Evolutionary conservation across 345 rosid species (phyloP), one percentile per base, ranked within the genome.

Genomic region (Carallia pectinifolia): DNA sequence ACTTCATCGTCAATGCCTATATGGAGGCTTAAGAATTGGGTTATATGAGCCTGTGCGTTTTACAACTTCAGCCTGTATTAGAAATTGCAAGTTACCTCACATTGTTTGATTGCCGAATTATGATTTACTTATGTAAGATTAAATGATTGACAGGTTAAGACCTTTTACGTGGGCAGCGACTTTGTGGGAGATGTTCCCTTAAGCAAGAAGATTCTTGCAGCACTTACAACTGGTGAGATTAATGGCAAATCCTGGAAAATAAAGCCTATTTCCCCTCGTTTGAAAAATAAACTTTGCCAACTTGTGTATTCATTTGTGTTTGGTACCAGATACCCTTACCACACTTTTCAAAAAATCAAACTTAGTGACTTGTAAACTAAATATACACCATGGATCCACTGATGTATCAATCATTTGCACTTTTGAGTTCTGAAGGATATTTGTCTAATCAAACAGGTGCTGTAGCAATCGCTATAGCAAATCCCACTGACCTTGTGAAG

Each of bases 401-500:
- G 6, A 30, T 62, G 7, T 16, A 7, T 17, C 2, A n/a, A 37
- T 62, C 4, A 4, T 31, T 30, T 66, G 36, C 4, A n/a, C 40
- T 52, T 44, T 23, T 63, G 29, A 58, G 52, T 64, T 39, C 50
- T 56, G 31, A n/a, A 59, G 39, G 12, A 15, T 58, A 38, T 10
- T 66, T 62, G 30, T 70, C 54, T 82, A 40, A 36, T 58, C 55
- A 69, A 79, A 79, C 81, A 96, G 99, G 99, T 74, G 99, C 99
- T 55, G 40, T 96, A 66, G 98, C 81, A 62, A 96, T 96, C 70
- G 76, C 78, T 30, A 75, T 96, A 17, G 98, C 99, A 65, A 96
- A 96, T 69, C 99, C 99, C 66, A 96, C 99, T 36, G 99, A 96
- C 83, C 99, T 96, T 75, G 98, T 96, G 76, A 96, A 96, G 81